phyloP scores from a whole-genome alignment of 2,329 filamentous ascomycete species.

The Beauveria scarabaeidicola region DNA sequence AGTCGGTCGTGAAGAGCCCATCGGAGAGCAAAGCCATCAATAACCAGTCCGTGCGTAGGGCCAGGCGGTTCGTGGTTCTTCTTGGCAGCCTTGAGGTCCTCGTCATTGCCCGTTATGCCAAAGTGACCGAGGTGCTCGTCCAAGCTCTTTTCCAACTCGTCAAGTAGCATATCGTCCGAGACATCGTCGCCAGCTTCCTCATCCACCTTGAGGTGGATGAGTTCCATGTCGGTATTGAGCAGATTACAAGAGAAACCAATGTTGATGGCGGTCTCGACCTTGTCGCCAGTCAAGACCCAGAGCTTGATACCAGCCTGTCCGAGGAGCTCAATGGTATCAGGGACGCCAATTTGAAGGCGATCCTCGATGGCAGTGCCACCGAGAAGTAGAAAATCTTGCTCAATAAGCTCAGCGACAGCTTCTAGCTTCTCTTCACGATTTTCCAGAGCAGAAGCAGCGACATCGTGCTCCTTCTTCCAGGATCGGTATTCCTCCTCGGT shows the following conservation, averaged over 20 bases:
- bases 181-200: constrained; percentile 55
- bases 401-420: constrained; percentile 79
- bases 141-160: constrained; percentile 59
- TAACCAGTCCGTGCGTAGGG: constrained; percentile 83
- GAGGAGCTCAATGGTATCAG: constrained; percentile 86
- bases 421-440: constrained; percentile 92
- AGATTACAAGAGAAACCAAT: constrained; percentile 99
- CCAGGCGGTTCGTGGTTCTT: constrained; percentile 78
- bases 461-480: constrained; percentile 83
- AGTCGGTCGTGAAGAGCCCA: constrained; percentile 74
- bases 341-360: constrained; percentile 90
- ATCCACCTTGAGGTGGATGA: constrained; percentile 79
- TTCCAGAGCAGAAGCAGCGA: constrained; percentile 73
- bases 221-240: constrained; percentile 94
- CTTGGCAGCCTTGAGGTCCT: constrained; percentile 71
- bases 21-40: constrained; percentile 89
- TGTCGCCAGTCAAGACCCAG: constrained; percentile 97
- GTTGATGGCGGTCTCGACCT: constrained; percentile 98
- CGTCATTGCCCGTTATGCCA: constrained; percentile 72
- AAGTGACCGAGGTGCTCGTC: constrained; percentile 67
- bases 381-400: constrained; percentile 77
- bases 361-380: constrained; percentile 97
- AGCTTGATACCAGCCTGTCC: constrained; percentile 94
- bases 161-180: constrained; percentile 40
- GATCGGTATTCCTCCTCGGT: constrained; percentile 71